phyloP scores from a whole-genome alignment of 768 basidiomycete species.

The Trametes coccinea region DNA sequence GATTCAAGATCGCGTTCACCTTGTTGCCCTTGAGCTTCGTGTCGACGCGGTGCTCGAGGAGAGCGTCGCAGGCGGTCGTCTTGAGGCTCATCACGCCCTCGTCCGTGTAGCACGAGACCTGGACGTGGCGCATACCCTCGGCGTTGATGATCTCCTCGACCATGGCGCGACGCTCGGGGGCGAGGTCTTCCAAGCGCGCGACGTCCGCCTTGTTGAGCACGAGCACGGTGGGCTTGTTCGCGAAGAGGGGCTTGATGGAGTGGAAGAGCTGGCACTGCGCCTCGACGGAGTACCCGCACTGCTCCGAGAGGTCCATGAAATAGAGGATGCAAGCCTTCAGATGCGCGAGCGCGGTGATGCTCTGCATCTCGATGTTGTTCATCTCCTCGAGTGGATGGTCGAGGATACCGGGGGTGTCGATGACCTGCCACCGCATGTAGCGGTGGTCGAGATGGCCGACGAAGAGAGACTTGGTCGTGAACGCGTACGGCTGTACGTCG shows the following conservation, averaged over 20 bases:
- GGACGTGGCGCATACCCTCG: constrained; percentile 72
- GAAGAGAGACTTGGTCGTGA: constrained; percentile 98
- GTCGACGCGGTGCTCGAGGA: constrained; percentile 94
- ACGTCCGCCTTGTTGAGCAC: constrained; percentile 99
- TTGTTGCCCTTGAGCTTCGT: constrained; percentile 92
- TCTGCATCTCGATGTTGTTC: constrained; percentile 99
- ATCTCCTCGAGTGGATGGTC: constrained; percentile 99
- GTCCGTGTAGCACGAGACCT: constrained; percentile 93
- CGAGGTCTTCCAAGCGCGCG: constrained; percentile 81
- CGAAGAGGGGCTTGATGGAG: constrained; percentile 97
- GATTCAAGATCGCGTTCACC: constrained; percentile 89
- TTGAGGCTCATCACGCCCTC: constrained; percentile 98
- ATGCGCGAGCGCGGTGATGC: constrained; percentile 96
- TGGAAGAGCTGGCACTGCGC: constrained; percentile 99
- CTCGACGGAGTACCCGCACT: constrained; percentile 96
- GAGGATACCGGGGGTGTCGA: constrained; percentile 97
- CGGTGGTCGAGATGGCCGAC: constrained; percentile 99
- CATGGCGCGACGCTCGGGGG: constrained; percentile 70
- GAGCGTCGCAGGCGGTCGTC: constrained; percentile 92
- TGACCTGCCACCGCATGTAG: constrained; percentile 99
- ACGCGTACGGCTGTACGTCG: constrained; percentile 98
- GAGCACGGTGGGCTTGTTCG: constrained; percentile 88
- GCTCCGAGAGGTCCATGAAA: constrained; percentile 98
- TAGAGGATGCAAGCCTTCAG: constrained; percentile 92
- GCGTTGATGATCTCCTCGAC: constrained; percentile 84